A percentile compares a stretch with the other conserved stretches of the same genome.
Conservation (phyloP, 148 eudicot genomes). For the Camellia japonica region DNA sequence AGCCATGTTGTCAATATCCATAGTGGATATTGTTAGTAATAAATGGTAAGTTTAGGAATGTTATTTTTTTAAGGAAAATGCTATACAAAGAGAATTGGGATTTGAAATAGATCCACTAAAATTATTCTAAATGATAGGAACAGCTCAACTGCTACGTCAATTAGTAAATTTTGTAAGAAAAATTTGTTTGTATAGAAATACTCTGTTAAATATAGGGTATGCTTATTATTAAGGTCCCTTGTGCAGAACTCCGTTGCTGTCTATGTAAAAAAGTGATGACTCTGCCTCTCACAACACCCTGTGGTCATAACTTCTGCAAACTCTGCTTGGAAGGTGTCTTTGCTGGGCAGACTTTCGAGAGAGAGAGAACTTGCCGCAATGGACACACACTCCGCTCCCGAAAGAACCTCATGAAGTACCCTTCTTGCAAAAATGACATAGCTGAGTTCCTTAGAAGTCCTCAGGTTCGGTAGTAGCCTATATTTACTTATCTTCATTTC, state of each 20-base stretch:
- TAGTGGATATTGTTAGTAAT: too few species aligned
- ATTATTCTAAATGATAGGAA: too few species aligned
- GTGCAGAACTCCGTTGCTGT: constrained; percentile 68
- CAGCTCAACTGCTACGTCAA: too few species aligned
- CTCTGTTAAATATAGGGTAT: not conserved
- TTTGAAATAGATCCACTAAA: too few species aligned
- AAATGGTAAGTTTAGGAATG: too few species aligned
- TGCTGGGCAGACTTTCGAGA: constrained; percentile 54
- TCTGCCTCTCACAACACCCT: constrained; percentile 79
- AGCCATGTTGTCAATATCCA: too few species aligned
- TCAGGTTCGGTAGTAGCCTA: constrained; percentile 34
- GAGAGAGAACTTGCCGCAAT: constrained; percentile 50
- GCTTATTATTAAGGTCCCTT: not conserved
- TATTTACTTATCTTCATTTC: not conserved
- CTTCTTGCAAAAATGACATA: constrained; percentile 66
- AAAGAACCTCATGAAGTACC: constrained; percentile 77
- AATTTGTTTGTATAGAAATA: too few species aligned
- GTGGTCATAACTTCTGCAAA: constrained; percentile 89
- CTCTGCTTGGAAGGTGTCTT: constrained; percentile 65
- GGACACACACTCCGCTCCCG: constrained; percentile 66
- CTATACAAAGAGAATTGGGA: too few species aligned
- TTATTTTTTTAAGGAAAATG: too few species aligned
- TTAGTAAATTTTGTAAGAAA: too few species aligned
- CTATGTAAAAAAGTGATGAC: constrained; percentile 65
- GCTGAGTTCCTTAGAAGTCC: constrained; percentile 70